Percentiles rank a stretch among this genome's conserved stretches.
Conservation (phyloP, 148 eudicot genomes). For the Selenicereus undatus region DNA sequence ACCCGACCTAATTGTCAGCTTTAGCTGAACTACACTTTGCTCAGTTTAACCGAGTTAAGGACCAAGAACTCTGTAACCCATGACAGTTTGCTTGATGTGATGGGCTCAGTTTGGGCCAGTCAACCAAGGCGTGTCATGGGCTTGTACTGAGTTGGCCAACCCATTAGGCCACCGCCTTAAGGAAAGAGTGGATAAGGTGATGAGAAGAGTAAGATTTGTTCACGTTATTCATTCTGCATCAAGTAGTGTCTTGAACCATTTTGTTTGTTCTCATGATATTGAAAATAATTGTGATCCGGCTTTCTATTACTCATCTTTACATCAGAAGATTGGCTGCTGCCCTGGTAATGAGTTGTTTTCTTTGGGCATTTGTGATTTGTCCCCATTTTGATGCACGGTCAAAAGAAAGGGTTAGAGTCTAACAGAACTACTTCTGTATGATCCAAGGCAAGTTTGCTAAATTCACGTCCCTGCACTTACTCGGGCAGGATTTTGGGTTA, state of each 20-base stretch:
- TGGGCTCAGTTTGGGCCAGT: background rate
- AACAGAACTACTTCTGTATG: background rate
- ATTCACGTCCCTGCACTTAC: background rate
- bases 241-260: conserved; percentile 1
- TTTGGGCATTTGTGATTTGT: background rate
- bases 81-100: background rate
- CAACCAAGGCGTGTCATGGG: background rate
- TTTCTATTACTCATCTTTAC: background rate
- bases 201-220: background rate
- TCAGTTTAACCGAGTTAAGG: background rate
- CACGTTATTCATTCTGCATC: background rate
- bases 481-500: background rate
- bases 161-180: background rate
- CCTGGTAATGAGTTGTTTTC: background rate
- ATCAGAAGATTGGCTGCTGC: background rate
- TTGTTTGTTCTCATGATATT: background rate
- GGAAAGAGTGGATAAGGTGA: background rate
- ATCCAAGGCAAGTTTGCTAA: background rate
- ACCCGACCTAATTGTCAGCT: too few relatives aligned
- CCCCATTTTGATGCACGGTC: background rate
- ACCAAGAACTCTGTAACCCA: background rate
- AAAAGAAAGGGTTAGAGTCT: background rate
- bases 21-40: background rate
- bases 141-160: background rate
- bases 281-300: background rate